phyloP scores from a whole-genome alignment of 352 stramenopile genomes.

The Pythium apleroticum region DNA sequence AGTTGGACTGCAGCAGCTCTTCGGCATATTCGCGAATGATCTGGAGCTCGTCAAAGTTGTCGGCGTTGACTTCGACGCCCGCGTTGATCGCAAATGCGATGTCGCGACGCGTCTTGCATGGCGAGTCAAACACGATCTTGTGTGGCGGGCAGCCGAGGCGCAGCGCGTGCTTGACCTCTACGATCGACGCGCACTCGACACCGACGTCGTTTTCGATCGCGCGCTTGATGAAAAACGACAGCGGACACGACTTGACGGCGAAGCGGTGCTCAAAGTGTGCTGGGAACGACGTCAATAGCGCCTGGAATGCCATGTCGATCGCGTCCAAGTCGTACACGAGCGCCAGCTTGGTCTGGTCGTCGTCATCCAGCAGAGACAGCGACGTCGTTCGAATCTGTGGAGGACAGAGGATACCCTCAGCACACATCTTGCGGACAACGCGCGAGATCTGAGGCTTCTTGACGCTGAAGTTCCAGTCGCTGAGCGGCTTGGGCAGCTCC shows the following conservation, averaged over 20 bases:
- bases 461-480: conserved; percentile 75
- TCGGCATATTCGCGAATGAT: conserved; percentile 83
- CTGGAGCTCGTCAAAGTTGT: conserved; percentile 90
- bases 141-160: conserved; percentile 64
- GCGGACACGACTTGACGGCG: conserved; percentile 87
- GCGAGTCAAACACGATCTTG: conserved; percentile 91
- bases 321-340: conserved; percentile 85
- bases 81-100: conserved; percentile 81
- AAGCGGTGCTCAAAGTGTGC: conserved; percentile 88
- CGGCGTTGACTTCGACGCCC: conserved; percentile 89
- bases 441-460: conserved; percentile 62
- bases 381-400: conserved; percentile 8
- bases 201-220: conserved; percentile 79
- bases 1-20: conserved; percentile 87
- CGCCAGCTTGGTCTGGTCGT: conserved; percentile 55
- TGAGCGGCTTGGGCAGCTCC: conserved; percentile 52
- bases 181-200: conserved; percentile 79
- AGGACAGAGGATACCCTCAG: conserved; percentile 40
- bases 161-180: conserved; percentile 82
- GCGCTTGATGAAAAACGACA: conserved; percentile 84
- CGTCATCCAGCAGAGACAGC: conserved; percentile 25
- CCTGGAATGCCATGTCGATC: conserved; percentile 84
- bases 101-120: conserved; percentile 90
- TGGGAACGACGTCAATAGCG: conserved; percentile 77
- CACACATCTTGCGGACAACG: conserved; percentile 60